Conservation (phyloP, 2,329 filamentous ascomycete species). For the Botrytis galanthina region DNA sequence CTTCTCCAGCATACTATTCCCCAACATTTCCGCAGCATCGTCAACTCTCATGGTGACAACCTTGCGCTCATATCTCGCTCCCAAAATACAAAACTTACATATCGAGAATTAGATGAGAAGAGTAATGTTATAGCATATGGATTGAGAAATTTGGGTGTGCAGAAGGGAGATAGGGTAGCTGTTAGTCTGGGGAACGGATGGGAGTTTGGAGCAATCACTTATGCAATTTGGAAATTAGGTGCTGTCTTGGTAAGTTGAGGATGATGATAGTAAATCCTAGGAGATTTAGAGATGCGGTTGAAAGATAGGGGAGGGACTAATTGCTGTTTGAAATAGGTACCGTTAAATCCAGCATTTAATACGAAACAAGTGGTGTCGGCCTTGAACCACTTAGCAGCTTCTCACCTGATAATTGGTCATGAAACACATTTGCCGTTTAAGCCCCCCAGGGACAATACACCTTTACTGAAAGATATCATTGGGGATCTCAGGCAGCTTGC, state of each 20-base stretch:
- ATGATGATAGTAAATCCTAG: background rate
- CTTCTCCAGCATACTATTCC: slow-evolving; percentile 68
- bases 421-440: slow-evolving; percentile 81
- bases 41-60: slow-evolving; percentile 62
- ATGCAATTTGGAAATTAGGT: slow-evolving; percentile 92
- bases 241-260: slow-evolving; percentile 65
- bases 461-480: slow-evolving; percentile 54
- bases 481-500: slow-evolving; percentile 38
- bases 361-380: slow-evolving; percentile 73
- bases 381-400: slow-evolving; percentile 69
- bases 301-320: background rate
- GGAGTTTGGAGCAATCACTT: slow-evolving; percentile 82
- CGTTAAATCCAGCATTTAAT: slow-evolving; percentile 88
- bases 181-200: slow-evolving; percentile 82
- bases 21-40: slow-evolving; percentile 66
- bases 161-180: slow-evolving; percentile 80
- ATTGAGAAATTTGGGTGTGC: slow-evolving; percentile 66
- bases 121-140: slow-evolving; percentile 76
- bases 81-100: slow-evolving; percentile 57
- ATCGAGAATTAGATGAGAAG: slow-evolving; percentile 68
- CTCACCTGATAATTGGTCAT: slow-evolving; percentile 77
- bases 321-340: slow-evolving; percentile 52
- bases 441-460: slow-evolving; percentile 56
- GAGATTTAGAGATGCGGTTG: background rate
- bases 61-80: slow-evolving; percentile 55